A percentile compares a stretch with the other conserved stretches of the same genome.
Evolutionary conservation across 78 protist species (phyloP).

Genomic region (Dictyostelium firmibasis): DNA sequence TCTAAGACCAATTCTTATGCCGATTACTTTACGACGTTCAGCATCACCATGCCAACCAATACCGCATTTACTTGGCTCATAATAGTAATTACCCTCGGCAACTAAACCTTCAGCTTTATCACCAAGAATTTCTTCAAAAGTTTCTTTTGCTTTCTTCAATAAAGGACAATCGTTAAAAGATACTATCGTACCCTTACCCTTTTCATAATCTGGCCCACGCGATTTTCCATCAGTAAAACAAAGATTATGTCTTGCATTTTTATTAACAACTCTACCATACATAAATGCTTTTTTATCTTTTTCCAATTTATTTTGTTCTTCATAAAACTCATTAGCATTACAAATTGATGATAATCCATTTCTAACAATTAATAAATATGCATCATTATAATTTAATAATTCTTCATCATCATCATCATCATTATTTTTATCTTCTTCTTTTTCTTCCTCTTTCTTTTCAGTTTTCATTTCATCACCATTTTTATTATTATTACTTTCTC

Average conservation of each 20-base stretch:
- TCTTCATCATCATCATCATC: not conserved
- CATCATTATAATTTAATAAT: not conserved
- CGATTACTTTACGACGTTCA: not conserved
- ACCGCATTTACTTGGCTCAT: not conserved
- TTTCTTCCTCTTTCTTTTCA: not conserved
- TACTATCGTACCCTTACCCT: not conserved
- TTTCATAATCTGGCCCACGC: constrained; percentile 8
- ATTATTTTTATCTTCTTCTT: not conserved
- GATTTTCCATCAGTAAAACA: not conserved
- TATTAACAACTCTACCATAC: constrained; percentile 24
- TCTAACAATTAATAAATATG: constrained; percentile 7
- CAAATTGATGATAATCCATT: constrained; percentile 23
- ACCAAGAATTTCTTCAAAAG: not conserved
- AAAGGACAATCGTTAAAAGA: not conserved
- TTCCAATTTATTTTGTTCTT: constrained; percentile 6
- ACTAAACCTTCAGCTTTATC: not conserved
- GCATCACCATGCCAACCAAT: constrained; percentile 38
- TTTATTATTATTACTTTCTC: not conserved
- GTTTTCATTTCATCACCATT: not conserved
- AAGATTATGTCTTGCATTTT: constrained; percentile 11
- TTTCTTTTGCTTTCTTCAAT: not conserved
- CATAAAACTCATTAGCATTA: not conserved
- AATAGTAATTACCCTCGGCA: constrained; percentile 27
- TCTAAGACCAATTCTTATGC: not conserved
- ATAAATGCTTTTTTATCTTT: constrained; percentile 24